Percentiles rank a stretch among this genome's conserved stretches.
Conservation (phyloP, 202 grass and related monocot genomes). For the Hordeum pubiflorum region DNA sequence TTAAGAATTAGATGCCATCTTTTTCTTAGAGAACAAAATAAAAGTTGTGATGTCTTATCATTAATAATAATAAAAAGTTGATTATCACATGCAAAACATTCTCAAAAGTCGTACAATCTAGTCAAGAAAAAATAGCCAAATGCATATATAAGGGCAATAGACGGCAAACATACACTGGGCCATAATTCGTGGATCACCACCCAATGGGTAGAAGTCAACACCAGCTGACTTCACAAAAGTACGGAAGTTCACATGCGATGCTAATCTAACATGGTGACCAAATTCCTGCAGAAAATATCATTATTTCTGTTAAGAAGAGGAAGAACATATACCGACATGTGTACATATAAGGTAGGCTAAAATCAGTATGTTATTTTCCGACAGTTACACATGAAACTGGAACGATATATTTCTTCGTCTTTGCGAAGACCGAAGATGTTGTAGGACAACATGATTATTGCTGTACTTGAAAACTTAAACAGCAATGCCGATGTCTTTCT, state of each 20-base stretch:
- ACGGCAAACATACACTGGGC: constrained; percentile 68
- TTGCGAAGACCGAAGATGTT: background rate
- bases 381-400: background rate
- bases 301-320: background rate
- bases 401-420: background rate
- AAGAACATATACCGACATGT: background rate
- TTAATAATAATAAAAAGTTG: background rate
- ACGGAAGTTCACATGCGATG: constrained; percentile 85
- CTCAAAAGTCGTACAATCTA: background rate
- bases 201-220: constrained; percentile 94
- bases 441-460: background rate
- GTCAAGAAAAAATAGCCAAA: background rate
- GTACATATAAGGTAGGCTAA: constrained; percentile 16
- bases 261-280: constrained; percentile 94
- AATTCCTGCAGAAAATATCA: constrained; percentile 72
- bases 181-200: constrained; percentile 84
- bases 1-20: background rate
- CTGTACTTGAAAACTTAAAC: background rate
- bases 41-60: background rate
- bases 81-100: constrained; percentile 3
- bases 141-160: constrained; percentile 21
- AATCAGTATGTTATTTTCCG: background rate
- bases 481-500: constrained; percentile 1
- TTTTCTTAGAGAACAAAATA: background rate
- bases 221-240: constrained; percentile 89